Conservation (phyloP, 2,329 filamentous ascomycete species). For the Cytospora mali region DNA sequence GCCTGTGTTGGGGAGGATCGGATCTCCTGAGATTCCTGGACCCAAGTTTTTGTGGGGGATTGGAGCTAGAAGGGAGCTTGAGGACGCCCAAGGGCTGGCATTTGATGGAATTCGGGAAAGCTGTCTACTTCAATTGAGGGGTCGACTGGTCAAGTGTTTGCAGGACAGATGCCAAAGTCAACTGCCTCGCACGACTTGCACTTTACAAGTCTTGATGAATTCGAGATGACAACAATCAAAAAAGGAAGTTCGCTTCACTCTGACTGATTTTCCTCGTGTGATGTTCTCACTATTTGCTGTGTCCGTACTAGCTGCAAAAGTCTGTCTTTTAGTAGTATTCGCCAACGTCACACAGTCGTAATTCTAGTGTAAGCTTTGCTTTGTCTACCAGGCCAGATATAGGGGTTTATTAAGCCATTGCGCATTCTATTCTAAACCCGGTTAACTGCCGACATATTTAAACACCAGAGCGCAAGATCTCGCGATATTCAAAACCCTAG, state of each 20-base stretch:
- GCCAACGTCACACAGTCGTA: neutral
- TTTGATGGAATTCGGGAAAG: constrained; percentile 22
- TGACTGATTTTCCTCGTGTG: neutral
- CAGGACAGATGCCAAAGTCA: constrained; percentile 22
- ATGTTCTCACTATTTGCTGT: neutral
- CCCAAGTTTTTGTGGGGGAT: constrained; percentile 26
- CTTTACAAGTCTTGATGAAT: constrained; percentile 5
- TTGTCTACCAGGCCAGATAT: too few relatives aligned
- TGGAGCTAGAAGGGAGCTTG: constrained; percentile 10
- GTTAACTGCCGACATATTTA: neutral
- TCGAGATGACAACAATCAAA: constrained; percentile 20
- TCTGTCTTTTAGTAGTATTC: neutral
- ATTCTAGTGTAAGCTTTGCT: neutral
- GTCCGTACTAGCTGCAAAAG: too few relatives aligned
- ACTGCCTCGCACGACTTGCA: constrained; percentile 21
- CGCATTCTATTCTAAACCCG: neutral
- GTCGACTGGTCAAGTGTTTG: constrained; percentile 25
- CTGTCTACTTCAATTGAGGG: constrained; percentile 25
- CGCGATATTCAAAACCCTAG: neutral
- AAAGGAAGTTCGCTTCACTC: constrained; percentile 27
- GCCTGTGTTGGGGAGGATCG: constrained; percentile 31
- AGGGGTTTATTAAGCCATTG: neutral
- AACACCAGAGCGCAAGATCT: neutral
- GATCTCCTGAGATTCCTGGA: constrained; percentile 29
- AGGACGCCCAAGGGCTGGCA: constrained; percentile 26